Conservation (phyloP, 805 yeast species). For the Ogataea pignaliae region DNA sequence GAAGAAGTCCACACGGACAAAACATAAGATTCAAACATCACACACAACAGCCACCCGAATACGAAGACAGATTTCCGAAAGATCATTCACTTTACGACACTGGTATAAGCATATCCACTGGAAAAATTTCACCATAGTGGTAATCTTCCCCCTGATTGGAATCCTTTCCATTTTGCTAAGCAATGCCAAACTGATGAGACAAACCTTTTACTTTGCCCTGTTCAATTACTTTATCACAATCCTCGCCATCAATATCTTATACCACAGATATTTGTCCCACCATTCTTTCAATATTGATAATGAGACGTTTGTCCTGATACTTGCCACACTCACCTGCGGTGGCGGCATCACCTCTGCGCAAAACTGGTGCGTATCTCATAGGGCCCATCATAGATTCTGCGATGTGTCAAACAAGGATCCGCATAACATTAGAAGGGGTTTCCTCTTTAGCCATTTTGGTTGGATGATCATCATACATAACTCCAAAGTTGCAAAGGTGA, state of each 20-base stretch:
- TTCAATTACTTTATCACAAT: conserved; percentile 57
- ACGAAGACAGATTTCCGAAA: conserved; percentile 56
- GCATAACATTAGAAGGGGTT: conserved; percentile 75
- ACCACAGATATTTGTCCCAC: conserved; percentile 76
- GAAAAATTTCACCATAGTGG: conserved; percentile 57
- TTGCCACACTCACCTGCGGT: conserved; percentile 63
- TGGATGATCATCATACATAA: conserved; percentile 75
- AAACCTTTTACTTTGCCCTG: conserved; percentile 47
- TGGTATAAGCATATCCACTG: conserved; percentile 74
- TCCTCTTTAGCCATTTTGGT: conserved; percentile 81
- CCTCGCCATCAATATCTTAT: conserved; percentile 75
- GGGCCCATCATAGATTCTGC: conserved; percentile 86
- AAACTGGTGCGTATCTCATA: conserved; percentile 79
- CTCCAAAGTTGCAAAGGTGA: conserved; percentile 42
- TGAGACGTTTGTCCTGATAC: conserved; percentile 39
- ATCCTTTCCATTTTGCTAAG: conserved; percentile 2
- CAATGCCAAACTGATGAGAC: conserved; percentile 10
- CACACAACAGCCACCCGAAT: conserved; percentile 17
- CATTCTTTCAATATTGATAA: conserved; percentile 44
- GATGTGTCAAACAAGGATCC: conserved; percentile 84
- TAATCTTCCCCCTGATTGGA: conserved; percentile 47
- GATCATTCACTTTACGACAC: conserved; percentile 70
- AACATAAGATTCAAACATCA: conserved; percentile 20
- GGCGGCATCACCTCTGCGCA: conserved; percentile 73
- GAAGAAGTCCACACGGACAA: conserved; percentile 29